Percentiles rank a stretch among this genome's conserved stretches.
phyloP scores from a whole-genome alignment of 2,329 filamentous ascomycete species.

The Colletotrichum trifolii region DNA sequence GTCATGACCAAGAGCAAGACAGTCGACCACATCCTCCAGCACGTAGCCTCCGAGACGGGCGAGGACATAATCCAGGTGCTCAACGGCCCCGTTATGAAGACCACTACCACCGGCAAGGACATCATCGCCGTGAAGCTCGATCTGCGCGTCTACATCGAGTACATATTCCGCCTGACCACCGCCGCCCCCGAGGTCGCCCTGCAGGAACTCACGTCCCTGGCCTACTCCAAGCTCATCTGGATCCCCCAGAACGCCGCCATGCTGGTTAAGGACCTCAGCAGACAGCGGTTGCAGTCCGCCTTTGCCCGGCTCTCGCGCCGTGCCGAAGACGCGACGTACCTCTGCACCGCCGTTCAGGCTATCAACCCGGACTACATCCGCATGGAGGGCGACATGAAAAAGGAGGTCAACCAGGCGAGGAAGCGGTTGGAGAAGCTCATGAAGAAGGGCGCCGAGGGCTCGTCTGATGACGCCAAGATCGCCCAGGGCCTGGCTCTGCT shows the following conservation, averaged over 20 bases:
- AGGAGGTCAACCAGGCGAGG: slow-evolving; percentile 63
- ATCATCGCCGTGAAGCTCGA: slow-evolving; percentile 49
- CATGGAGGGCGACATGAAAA: slow-evolving; percentile 66
- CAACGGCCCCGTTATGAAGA: slow-evolving; percentile 42
- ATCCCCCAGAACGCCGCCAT: slow-evolving; percentile 36
- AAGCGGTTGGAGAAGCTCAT: slow-evolving; percentile 64
- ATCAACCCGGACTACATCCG: slow-evolving; percentile 63
- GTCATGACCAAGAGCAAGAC: slow-evolving; percentile 87
- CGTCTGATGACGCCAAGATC: slow-evolving; percentile 51
- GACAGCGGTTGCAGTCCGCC: slow-evolving; percentile 67
- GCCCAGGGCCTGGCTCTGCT: slow-evolving; percentile 80
- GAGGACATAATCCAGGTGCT: slow-evolving; percentile 60
- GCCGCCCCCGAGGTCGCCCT: slow-evolving; percentile 53
- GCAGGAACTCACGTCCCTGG: slow-evolving; percentile 64
- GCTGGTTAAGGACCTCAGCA: slow-evolving; percentile 60
- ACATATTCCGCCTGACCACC: slow-evolving; percentile 63
- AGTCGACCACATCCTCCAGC: slow-evolving; percentile 77
- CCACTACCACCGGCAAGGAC: slow-evolving; percentile 43
- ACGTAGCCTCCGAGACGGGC: slow-evolving; percentile 66
- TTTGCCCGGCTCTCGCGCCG: slow-evolving; percentile 68
- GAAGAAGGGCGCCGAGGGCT: slow-evolving; percentile 50
- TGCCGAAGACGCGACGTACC: slow-evolving; percentile 61
- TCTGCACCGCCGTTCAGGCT: slow-evolving; percentile 65
- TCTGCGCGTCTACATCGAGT: slow-evolving; percentile 63
- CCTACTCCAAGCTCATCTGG: slow-evolving; percentile 61